These are phyloP conservation scores for Colletotrichum cereale DNA, from an alignment of 2,329 filamentous ascomycete genomes.

Conservation along the genomic window DNA sequence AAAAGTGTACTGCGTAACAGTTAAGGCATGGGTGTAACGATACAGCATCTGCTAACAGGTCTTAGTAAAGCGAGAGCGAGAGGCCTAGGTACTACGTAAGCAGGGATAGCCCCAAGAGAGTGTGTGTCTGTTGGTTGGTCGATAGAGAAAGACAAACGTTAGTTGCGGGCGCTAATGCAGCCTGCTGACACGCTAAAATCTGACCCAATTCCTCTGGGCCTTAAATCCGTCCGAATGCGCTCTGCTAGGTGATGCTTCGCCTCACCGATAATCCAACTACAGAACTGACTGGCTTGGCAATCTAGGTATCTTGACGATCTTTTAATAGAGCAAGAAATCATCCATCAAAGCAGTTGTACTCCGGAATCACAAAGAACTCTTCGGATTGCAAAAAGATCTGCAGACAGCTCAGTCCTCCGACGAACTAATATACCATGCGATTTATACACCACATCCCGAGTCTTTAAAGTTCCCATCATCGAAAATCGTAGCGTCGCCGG, in stretches of 20 bases:
- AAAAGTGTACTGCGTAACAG: slow-evolving; percentile 6
- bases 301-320: neutral
- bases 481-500: slow-evolving; percentile 9
- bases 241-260: slow-evolving; percentile 4
- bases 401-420: neutral
- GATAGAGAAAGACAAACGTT: neutral
- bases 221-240: slow-evolving; percentile 15
- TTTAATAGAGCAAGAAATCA: neutral
- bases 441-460: neutral
- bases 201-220: neutral
- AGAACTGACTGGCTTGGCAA: neutral
- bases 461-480: neutral
- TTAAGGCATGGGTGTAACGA: neutral
- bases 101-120: neutral
- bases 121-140: slow-evolving; percentile 1
- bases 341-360: too few relatives aligned
- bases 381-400: neutral
- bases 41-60: neutral
- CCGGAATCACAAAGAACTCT: neutral
- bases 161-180: slow-evolving; percentile 37
- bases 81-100: too few relatives aligned
- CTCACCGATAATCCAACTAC: slow-evolving; percentile 14
- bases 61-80: slow-evolving; percentile 18
- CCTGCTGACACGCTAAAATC: slow-evolving; percentile 34
- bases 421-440: neutral